Evolutionary conservation across 805 yeast genomes (phyloP).

Genomic region (Blastobotrys muscicola): DNA sequence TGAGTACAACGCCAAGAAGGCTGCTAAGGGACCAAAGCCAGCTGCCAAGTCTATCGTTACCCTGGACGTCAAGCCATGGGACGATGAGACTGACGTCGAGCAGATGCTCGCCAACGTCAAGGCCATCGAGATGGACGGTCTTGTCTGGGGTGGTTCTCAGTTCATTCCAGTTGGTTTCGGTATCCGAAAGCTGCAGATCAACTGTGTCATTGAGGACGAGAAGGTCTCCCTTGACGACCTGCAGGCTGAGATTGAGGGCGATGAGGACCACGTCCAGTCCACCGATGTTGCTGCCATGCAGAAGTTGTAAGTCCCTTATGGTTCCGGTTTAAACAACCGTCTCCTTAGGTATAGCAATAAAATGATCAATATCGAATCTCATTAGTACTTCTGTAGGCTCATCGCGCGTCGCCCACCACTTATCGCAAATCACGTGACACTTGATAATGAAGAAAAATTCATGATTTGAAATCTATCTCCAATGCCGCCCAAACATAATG

Average conservation of each 20-base stretch:
- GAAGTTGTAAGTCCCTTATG: constrained; percentile 58
- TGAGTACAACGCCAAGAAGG: constrained; percentile 96
- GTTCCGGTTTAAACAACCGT: background rate
- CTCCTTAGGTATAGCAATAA: background rate
- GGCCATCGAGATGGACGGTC: constrained; percentile 82
- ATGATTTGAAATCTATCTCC: too few relatives aligned
- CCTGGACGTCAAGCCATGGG: constrained; percentile 99
- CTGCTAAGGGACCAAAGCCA: constrained; percentile 93
- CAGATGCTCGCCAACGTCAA: constrained; percentile 80
- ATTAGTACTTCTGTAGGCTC: too few relatives aligned
- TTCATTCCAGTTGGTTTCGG: constrained; percentile 98
- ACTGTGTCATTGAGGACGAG: constrained; percentile 96
- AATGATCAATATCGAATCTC: background rate
- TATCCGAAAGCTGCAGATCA: constrained; percentile 97
- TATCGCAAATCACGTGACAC: too few relatives aligned
- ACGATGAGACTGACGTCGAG: constrained; percentile 95
- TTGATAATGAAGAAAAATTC: too few relatives aligned
- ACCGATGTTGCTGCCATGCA: constrained; percentile 98
- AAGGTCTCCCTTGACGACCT: constrained; percentile 89
- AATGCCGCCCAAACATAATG: too few relatives aligned
- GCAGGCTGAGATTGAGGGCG: constrained; percentile 64
- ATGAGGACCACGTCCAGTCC: constrained; percentile 99
- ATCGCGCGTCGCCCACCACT: too few relatives aligned
- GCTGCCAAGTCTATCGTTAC: constrained; percentile 98
- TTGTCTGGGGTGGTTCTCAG: constrained; percentile 96